A percentile compares a stretch with the other conserved stretches of the same genome.
Conservation (phyloP, 179 eudicot species). For the Carnegiea gigantea region DNA sequence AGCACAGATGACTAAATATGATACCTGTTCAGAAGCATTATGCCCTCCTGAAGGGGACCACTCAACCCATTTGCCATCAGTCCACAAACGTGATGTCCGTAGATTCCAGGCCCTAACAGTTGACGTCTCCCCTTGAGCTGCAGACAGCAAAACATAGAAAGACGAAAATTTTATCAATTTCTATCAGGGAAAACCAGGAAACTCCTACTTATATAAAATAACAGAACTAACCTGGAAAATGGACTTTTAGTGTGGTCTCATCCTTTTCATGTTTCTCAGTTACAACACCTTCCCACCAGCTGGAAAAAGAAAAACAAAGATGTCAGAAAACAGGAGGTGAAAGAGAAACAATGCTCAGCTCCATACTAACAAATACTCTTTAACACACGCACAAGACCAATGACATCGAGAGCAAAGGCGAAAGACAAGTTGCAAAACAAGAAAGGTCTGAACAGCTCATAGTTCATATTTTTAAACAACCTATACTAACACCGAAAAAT, state of each 20-base stretch:
- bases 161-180: background rate
- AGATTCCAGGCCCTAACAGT: slow-evolving; percentile 80
- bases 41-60: slow-evolving; percentile 45
- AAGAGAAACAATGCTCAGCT: background rate
- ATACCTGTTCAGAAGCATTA: slow-evolving; percentile 33
- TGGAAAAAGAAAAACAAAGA: slow-evolving; percentile 33
- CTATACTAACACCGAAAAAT: background rate
- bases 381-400: background rate
- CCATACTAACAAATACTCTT: background rate
- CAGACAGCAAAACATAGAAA: slow-evolving; percentile 11
- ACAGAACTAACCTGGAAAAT: slow-evolving; percentile 69
- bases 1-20: background rate
- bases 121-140: slow-evolving; percentile 76
- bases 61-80: slow-evolving; percentile 76
- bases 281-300: slow-evolving; percentile 96
- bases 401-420: background rate
- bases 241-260: slow-evolving; percentile 61
- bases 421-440: background rate
- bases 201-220: background rate
- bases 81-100: slow-evolving; percentile 80
- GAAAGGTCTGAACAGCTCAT: background rate
- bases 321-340: background rate
- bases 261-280: slow-evolving; percentile 74
- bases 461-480: background rate
- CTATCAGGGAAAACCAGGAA: background rate